A percentile compares a stretch with the other conserved stretches of the same genome.
phyloP scores from a whole-genome alignment of 805 yeast species.

The Ogataea methylovora region DNA sequence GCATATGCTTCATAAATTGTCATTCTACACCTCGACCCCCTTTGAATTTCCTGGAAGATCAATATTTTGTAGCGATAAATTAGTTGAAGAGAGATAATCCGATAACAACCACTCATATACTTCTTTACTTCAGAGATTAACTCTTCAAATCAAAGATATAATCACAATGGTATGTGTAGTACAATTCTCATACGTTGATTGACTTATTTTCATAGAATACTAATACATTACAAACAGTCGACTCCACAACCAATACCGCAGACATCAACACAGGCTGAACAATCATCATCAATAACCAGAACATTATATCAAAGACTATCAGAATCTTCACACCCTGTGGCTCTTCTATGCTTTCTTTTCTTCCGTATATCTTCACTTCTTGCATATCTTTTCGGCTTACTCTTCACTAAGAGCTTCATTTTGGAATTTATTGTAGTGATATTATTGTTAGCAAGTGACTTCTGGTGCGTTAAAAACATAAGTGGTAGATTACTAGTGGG shows the following conservation, averaged over 20 bases:
- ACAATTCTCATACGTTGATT: neutral
- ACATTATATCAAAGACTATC: conserved; percentile 40
- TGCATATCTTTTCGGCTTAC: conserved; percentile 62
- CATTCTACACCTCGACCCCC: too few relatives aligned
- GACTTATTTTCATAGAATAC: neutral
- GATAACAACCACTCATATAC: too few relatives aligned
- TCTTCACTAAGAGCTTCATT: conserved; percentile 60
- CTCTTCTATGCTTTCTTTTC: conserved; percentile 53
- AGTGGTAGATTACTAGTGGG: conserved; percentile 89
- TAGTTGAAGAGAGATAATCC: too few relatives aligned
- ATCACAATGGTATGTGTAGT: neutral
- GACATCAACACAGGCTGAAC: conserved; percentile 2
- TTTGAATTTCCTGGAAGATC: too few relatives aligned
- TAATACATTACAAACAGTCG: neutral
- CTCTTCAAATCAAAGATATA: too few relatives aligned
- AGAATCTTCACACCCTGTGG: conserved; percentile 81
- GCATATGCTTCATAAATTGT: too few relatives aligned
- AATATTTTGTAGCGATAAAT: too few relatives aligned
- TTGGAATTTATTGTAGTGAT: conserved; percentile 74
- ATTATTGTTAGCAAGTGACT: conserved; percentile 76
- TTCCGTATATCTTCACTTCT: conserved; percentile 58
- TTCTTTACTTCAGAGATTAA: too few relatives aligned
- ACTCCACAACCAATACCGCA: conserved; percentile 4
- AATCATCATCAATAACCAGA: conserved; percentile 10
- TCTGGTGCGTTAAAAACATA: conserved; percentile 89